Evolutionary conservation across 805 yeast genomes (phyloP).

Genomic region (Saturnispora ahearnii): DNA sequence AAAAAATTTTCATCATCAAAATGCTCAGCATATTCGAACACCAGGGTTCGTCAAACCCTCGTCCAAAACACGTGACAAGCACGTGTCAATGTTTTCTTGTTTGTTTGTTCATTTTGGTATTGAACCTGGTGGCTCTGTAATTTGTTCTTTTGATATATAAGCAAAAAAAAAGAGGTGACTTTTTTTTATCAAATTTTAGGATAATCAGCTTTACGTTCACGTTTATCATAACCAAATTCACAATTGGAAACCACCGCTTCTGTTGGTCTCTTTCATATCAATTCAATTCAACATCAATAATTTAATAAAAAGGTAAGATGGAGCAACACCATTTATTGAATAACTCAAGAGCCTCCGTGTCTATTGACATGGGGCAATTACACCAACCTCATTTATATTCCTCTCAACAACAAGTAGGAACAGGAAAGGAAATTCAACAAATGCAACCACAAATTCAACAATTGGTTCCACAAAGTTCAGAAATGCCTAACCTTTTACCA

Average conservation of each 20-base stretch:
- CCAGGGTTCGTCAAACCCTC: background rate
- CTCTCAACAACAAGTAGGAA: background rate
- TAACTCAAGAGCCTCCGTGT: constrained; percentile 10
- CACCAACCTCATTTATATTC: constrained; percentile 4
- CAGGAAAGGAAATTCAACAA: constrained; percentile 1
- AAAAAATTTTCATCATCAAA: too few relatives aligned
- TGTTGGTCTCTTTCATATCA: too few relatives aligned
- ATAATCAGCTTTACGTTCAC: too few relatives aligned
- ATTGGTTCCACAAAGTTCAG: constrained; percentile 1
- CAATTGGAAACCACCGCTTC: too few relatives aligned
- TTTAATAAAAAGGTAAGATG: background rate
- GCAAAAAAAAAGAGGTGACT: too few relatives aligned
- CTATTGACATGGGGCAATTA: constrained; percentile 10
- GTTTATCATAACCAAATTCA: too few relatives aligned
- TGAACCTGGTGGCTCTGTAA: too few relatives aligned
- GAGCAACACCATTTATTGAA: constrained; percentile 12
- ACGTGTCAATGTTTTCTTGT: background rate
- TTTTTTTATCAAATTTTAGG: background rate
- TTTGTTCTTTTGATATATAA: too few relatives aligned
- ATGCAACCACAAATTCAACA: constrained; percentile 5
- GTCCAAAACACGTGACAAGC: constrained; percentile 1
- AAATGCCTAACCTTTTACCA: background rate
- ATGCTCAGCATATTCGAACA: too few relatives aligned
- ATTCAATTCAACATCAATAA: too few relatives aligned
- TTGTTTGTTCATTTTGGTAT: too few relatives aligned